A percentile compares a stretch with the other conserved stretches of the same genome.
Conservation (phyloP, 23 red algal species). For the Chondrus crispus region DNA sequence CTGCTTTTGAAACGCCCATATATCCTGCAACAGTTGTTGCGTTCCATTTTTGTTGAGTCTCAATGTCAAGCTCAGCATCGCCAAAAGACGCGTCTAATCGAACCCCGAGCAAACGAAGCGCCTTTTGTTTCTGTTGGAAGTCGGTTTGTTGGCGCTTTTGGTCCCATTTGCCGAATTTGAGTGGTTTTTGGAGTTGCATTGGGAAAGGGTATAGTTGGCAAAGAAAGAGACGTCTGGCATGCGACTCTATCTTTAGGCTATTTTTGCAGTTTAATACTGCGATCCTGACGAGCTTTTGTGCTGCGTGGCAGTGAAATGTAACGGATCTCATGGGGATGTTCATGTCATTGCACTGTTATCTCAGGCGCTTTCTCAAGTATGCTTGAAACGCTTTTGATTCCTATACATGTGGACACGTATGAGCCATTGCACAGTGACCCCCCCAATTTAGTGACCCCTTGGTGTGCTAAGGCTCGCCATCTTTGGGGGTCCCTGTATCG, state of each 20-base stretch:
- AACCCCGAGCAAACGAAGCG: background rate
- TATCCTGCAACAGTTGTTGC: no score
- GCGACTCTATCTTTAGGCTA: no score
- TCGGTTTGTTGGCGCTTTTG: background rate
- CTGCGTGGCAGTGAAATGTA: background rate
- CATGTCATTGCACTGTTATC: background rate
- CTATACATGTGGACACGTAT: no score
- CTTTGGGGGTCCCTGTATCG: background rate
- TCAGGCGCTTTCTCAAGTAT: background rate
- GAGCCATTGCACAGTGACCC: background rate
- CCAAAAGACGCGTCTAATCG: no score
- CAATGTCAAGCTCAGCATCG: background rate
- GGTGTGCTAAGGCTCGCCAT: background rate
- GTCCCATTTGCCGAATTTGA: background rate
- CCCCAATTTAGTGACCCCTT: background rate
- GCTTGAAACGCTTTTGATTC: background rate
- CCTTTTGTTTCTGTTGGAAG: background rate
- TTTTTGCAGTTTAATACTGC: no score
- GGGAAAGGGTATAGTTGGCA: background rate
- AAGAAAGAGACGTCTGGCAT: no score
- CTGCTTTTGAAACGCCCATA: no score
- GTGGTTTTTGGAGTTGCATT: background rate
- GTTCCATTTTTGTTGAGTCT: background rate
- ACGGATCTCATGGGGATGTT: background rate
- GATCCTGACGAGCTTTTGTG: no score